These are phyloP conservation scores for Populus alba DNA, from an alignment of 345 rosid species.

Conservation along the genomic window DNA sequence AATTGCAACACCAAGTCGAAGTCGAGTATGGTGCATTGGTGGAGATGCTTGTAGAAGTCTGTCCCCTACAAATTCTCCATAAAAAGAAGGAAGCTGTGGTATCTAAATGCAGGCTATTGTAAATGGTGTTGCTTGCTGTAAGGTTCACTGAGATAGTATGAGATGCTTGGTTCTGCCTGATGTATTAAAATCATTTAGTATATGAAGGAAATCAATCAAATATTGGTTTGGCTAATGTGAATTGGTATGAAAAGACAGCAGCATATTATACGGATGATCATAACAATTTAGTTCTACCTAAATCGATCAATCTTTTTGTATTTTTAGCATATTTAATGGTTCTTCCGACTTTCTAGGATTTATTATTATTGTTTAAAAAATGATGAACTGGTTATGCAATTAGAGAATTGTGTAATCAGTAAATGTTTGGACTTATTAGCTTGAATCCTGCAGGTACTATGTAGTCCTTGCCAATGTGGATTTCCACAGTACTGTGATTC, in stretches of 20 bases:
- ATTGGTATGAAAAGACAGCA: neutral
- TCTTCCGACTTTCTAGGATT: too few relatives aligned
- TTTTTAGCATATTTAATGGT: too few relatives aligned
- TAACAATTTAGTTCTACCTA: neutral
- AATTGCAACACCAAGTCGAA: slow-evolving; percentile 53
- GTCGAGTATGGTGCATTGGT: slow-evolving; percentile 54
- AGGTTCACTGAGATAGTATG: neutral
- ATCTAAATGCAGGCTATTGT: neutral
- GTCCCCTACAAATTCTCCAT: slow-evolving; percentile 55
- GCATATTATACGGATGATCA: neutral
- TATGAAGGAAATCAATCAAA: neutral
- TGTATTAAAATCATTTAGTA: neutral
- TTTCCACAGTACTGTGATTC: slow-evolving; percentile 81
- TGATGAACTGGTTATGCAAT: too few relatives aligned
- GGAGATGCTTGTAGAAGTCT: slow-evolving; percentile 41
- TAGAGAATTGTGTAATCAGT: neutral
- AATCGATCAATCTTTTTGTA: neutral
- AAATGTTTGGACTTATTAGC: neutral
- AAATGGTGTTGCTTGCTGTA: slow-evolving; percentile 7
- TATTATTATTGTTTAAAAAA: too few relatives aligned
- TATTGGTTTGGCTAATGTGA: neutral
- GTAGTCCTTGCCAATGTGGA: slow-evolving; percentile 65
- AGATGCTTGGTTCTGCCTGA: neutral
- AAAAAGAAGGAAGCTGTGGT: neutral
- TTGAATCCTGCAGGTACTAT: slow-evolving; percentile 57